Evolutionary conservation across 2,329 filamentous ascomycete genomes (phyloP).

Genomic region (Alternaria triticimaculans): DNA sequence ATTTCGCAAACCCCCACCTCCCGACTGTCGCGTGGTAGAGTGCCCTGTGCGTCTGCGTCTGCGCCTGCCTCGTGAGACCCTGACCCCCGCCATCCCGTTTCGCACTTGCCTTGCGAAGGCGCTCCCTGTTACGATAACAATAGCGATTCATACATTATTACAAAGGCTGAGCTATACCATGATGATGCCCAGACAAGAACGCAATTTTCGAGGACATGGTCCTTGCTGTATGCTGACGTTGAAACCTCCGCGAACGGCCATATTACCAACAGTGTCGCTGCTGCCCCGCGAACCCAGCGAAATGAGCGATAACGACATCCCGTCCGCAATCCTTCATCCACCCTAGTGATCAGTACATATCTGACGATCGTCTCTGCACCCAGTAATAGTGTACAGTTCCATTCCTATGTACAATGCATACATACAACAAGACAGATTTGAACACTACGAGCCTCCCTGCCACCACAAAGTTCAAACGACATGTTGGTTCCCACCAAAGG

Average conservation of each 20-base stretch:
- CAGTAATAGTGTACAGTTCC: not conserved
- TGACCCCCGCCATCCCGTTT: constrained; percentile 8
- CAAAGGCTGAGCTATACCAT: not conserved
- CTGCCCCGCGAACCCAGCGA: not conserved
- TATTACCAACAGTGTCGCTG: not conserved
- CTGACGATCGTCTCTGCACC: not conserved
- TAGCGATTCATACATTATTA: not conserved
- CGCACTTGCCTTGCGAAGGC: constrained; percentile 6
- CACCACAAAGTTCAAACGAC: not conserved
- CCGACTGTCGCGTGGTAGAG: constrained; percentile 11
- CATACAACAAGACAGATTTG: not conserved
- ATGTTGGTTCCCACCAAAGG: not conserved
- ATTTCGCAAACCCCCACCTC: constrained; percentile 1
- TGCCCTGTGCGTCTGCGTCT: constrained; percentile 15
- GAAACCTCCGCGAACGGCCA: not conserved
- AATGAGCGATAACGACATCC: not conserved
- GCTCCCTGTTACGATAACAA: not conserved
- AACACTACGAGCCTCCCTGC: not conserved
- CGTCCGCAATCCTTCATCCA: not conserved
- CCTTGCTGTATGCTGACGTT: not conserved
- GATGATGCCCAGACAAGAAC: not conserved
- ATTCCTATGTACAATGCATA: not conserved
- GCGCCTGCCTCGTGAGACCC: constrained; percentile 3
- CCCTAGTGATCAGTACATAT: not conserved
- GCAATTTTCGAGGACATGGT: not conserved